These are phyloP conservation scores for Priceomyces fermenticarens DNA, from an alignment of 805 yeast genomes.

Conservation along the genomic window DNA sequence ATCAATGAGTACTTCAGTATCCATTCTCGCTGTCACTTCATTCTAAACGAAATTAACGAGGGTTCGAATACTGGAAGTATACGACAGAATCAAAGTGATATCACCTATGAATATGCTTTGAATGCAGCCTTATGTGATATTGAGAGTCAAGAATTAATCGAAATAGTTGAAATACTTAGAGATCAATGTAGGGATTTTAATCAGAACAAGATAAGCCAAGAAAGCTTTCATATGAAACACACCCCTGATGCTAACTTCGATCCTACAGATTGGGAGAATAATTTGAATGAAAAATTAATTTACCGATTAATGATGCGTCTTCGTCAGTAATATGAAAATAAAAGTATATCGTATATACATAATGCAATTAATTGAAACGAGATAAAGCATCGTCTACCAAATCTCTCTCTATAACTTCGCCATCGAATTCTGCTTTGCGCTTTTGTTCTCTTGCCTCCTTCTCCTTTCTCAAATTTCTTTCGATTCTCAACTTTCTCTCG, in stretches of 20 bases:
- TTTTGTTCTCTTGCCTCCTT: conserved; percentile 59
- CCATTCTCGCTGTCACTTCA: too few relatives aligned
- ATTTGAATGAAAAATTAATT: conserved; percentile 14
- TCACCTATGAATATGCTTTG: too few relatives aligned
- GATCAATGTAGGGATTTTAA: too few relatives aligned
- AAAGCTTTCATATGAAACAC: conserved; percentile 5
- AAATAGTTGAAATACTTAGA: too few relatives aligned
- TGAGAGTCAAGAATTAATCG: too few relatives aligned
- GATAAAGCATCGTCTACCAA: conserved; percentile 47
- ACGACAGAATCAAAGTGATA: too few relatives aligned
- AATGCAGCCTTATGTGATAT: too few relatives aligned
- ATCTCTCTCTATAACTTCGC: conserved; percentile 53
- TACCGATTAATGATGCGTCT: conserved; percentile 9
- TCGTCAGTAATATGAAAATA: background rate
- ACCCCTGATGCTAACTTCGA: conserved; percentile 12
- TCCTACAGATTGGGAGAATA: conserved; percentile 22
- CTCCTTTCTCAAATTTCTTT: conserved; percentile 70
- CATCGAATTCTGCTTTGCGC: conserved; percentile 40
- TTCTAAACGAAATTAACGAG: too few relatives aligned
- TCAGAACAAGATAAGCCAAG: too few relatives aligned
- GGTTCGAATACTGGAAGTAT: too few relatives aligned
- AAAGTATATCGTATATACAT: conserved; percentile 2
- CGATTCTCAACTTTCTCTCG: conserved; percentile 75
- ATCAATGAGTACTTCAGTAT: conserved; percentile 9
- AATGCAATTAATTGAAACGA: conserved; percentile 33